phyloP scores from a whole-genome alignment of 768 basidiomycete species.

The Phlebiopsis gigantea region DNA sequence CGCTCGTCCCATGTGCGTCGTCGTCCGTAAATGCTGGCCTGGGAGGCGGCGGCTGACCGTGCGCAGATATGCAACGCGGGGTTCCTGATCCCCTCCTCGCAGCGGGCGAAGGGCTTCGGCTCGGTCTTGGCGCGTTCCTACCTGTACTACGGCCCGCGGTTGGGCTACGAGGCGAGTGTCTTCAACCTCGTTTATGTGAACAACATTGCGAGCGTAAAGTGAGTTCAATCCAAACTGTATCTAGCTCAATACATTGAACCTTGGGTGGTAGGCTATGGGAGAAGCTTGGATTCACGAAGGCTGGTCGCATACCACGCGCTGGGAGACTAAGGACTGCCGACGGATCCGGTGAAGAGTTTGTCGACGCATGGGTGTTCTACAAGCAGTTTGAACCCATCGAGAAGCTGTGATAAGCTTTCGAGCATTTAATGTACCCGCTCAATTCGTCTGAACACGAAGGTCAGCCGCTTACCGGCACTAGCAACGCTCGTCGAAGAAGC shows the following conservation, averaged over 20 bases:
- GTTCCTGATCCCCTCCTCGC: constrained; percentile 65
- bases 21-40: background rate
- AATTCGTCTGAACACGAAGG: no score
- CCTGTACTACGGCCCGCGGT: constrained; percentile 70
- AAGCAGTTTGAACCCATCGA: constrained; percentile 50
- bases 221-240: background rate
- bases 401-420: background rate
- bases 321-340: constrained; percentile 66
- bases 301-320: constrained; percentile 69
- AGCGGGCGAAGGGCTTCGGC: constrained; percentile 67
- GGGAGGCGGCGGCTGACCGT: background rate
- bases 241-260: background rate
- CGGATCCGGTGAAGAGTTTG: constrained; percentile 76
- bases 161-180: constrained; percentile 75
- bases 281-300: constrained; percentile 68
- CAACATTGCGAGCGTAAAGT: constrained; percentile 56
- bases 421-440: no score
- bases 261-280: constrained; percentile 71
- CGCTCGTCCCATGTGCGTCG: constrained; percentile 80
- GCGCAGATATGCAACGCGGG: constrained; percentile 83
- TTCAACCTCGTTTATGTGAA: constrained; percentile 92
- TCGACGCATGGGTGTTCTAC: constrained; percentile 84
- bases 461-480: no score
- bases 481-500: no score
- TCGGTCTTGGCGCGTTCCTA: constrained; percentile 69